Base-by-base conservation (phyloP, 148 eudicot species). In the Pharnaceum exiguum region DNA sequence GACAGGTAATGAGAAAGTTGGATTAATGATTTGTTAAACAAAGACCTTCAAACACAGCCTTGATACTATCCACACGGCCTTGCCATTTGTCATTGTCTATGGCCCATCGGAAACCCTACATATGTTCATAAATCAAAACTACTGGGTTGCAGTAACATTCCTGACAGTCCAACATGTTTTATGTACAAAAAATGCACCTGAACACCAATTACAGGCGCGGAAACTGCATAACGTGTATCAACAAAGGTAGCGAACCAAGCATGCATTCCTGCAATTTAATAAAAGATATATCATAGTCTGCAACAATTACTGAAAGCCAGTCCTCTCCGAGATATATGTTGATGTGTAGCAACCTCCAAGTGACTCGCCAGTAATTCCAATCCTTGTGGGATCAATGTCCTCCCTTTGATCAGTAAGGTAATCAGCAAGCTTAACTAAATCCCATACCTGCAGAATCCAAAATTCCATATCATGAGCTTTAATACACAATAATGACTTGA, bases 311-410 rank as follows among this genome's bases (percentile, higher is more conserved):
- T n/a, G n/a, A n/a, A n/a, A n/a, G n/a, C n/a, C n/a, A n/a, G n/a
- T n/a, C 12, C 38, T 12, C 22, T 43, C 19, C 26, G 40, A 15
- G 21, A 18, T 15, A 18, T 25, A 19, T 4, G 17, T 48, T 51
- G 27, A 35, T 23, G 43, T 32, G 40, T 10, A 37, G 32, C 26
- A 33, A 93, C 98, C 99, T 83, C 99, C 99, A 61, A 93, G 99
- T 45, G 99, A 93, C 90, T 89, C 96, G 30, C 99, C 99, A 25
- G 99, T 86, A 42, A 93, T 89, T 71, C 99, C 99, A 50, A 93
- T 89, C 67, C 71, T 78, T 25, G 78, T 66, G 31, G 77, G 71
- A 67, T 93, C 95, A 54, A 89, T 71, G 68, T 89, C 99, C 43
- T 82, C 76, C 69, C 99, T 75, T 44, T 65, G 58, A n/a, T 51